Base-by-base conservation (phyloP, 1,139 yeast genomes). In the Hyphopichia pseudoburtonii region DNA sequence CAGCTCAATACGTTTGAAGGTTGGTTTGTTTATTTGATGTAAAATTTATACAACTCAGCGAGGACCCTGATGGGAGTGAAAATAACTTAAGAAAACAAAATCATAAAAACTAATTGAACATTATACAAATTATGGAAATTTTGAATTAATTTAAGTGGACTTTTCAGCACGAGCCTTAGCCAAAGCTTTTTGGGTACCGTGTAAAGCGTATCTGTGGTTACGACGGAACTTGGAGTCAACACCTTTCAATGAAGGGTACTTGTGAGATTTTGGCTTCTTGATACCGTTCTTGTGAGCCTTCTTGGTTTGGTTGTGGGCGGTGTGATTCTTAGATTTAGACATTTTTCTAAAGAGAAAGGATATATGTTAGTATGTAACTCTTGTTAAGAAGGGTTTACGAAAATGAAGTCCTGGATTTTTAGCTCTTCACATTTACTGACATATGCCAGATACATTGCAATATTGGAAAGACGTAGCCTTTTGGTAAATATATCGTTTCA, bases 211-310 rank as follows among this genome's bases (percentile, higher is more conserved):
- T 80, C 88, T 89, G 92, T 90, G 97, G 95, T 92, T 92, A 81
- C 97, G 87, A 72, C 82, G 83, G 95, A 92, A 92, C 86, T 92
- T 92, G 70, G 98, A 84, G 76, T 92, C 97, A 73, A 90, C 97
- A 80, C 96, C 96, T 80, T 87, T 90, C 76, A 88, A 82, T 55
- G 97, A 89, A 60, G 97, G 96, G 83, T 90, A 88, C 81, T 87
- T 90, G 95, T 82, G 76, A 69, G 96, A 85, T 82, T 79, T 86
- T 64, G 97, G 96, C 90, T 90, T 92, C 87, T 90, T 92, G 80
- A 92, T 92, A 79, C 98, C 98, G 87, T 92, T 92, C 74, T 83
- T 90, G 96, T 92, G 98, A 67, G 97, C 97, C 95, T 92, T 92
- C 73, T 77, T 86, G 89, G 86, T 87, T 77, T 92, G 97, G 95